Percentiles rank a stretch among this genome's conserved stretches.
Conservation (phyloP, 2,329 filamentous ascomycete genomes). For the Neopestalotiopsis sp. region DNA sequence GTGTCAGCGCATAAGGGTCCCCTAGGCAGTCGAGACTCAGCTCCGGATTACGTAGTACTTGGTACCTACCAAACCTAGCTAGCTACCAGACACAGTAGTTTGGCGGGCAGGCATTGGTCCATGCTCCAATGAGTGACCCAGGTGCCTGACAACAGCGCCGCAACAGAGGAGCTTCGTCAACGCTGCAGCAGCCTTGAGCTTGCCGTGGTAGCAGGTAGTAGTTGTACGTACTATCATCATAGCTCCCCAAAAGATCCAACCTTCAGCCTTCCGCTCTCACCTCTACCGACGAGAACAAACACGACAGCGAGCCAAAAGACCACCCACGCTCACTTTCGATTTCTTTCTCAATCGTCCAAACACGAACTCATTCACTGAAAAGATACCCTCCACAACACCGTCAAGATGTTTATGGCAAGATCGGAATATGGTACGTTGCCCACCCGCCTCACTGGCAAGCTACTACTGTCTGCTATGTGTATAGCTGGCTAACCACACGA, state of each 20-base stretch:
- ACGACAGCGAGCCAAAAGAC: conserved; percentile 8
- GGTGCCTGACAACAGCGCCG: not conserved
- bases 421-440: conserved; percentile 92
- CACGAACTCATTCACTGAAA: conserved; percentile 7
- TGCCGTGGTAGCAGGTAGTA: conserved; percentile 2
- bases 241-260: conserved; percentile 23
- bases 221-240: conserved; percentile 10
- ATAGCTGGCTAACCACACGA: conserved; percentile 20
- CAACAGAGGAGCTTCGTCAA: conserved; percentile 35
- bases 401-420: conserved; percentile 98
- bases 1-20: not conserved
- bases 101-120: not conserved
- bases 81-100: not conserved
- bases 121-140: not conserved
- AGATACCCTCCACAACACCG: conserved; percentile 42
- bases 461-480: conserved; percentile 9
- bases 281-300: conserved; percentile 15
- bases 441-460: no score
- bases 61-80: not conserved
- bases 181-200: conserved; percentile 40
- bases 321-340: not conserved
- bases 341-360: conserved; percentile 3
- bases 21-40: not conserved
- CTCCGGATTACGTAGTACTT: not conserved
- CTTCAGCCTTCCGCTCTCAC: conserved; percentile 21